Evolutionary conservation across 306 rosid genomes (phyloP).

Genomic region (Cucumis hystrix): DNA sequence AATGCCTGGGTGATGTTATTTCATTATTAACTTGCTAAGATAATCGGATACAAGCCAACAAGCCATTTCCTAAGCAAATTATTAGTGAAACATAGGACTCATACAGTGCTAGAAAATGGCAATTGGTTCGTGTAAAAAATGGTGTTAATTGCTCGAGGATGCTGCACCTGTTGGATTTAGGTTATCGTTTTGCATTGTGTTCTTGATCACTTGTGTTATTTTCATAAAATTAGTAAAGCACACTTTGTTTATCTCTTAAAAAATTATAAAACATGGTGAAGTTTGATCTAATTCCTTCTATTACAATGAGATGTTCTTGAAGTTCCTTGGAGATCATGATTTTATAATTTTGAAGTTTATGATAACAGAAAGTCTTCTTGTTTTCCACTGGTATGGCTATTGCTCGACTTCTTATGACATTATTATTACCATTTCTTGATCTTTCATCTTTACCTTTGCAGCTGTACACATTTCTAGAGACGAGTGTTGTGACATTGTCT

Average conservation of each 20-base stretch:
- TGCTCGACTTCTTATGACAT: background rate
- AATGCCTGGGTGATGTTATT: background rate
- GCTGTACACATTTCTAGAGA: slow-evolving; percentile 98
- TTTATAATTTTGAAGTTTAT: background rate
- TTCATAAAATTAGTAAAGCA: background rate
- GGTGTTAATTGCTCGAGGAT: background rate
- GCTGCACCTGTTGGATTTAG: background rate
- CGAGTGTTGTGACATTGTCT: slow-evolving; percentile 71
- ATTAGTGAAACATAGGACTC: background rate
- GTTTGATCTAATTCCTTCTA: background rate
- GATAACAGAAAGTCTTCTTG: background rate
- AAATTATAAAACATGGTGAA: background rate
- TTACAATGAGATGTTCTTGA: background rate
- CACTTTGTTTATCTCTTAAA: background rate
- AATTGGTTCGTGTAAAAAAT: background rate
- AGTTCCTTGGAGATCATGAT: background rate
- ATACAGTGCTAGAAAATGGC: background rate
- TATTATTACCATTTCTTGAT: slow-evolving; percentile 5
- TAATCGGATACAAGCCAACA: background rate
- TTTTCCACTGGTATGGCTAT: background rate
- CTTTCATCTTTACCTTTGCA: slow-evolving; percentile 29
- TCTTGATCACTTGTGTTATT: background rate
- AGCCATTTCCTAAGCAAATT: background rate
- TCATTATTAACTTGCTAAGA: background rate
- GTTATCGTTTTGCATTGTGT: background rate